Evolutionary conservation across 108 stramenopile genomes (phyloP).

Genomic region (Mediolabrus comicus): DNA sequence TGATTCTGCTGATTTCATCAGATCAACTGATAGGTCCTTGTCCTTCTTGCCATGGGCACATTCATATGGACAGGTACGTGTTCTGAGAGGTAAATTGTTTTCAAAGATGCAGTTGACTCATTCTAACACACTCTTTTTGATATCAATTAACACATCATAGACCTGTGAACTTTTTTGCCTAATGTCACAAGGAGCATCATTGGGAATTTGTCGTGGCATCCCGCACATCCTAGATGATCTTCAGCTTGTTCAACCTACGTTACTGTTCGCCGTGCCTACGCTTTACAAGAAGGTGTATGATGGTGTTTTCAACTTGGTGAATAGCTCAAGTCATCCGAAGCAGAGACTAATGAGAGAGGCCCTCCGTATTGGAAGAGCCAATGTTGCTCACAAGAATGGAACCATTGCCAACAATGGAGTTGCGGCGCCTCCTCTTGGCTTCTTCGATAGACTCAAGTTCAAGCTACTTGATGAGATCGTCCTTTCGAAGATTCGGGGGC

Average conservation of each 20-base stretch:
- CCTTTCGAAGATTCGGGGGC: slow-evolving; percentile 85
- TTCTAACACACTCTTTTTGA: background rate
- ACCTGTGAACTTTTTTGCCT: slow-evolving; percentile 85
- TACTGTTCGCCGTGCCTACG: slow-evolving; percentile 90
- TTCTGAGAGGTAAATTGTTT: background rate
- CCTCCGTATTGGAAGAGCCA: slow-evolving; percentile 60
- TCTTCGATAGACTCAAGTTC: slow-evolving; percentile 49
- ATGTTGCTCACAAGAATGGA: slow-evolving; percentile 50
- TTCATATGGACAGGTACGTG: slow-evolving; percentile 80
- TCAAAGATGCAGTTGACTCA: background rate
- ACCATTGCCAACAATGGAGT: slow-evolving; percentile 4
- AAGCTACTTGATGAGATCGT: slow-evolving; percentile 75
- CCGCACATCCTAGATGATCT: slow-evolving; percentile 79
- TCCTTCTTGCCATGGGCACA: slow-evolving; percentile 97
- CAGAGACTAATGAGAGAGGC: slow-evolving; percentile 72
- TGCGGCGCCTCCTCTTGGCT: slow-evolving; percentile 37
- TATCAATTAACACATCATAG: slow-evolving; percentile 25
- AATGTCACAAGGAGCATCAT: slow-evolving; percentile 85
- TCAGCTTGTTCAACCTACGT: slow-evolving; percentile 74
- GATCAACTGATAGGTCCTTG: slow-evolving; percentile 70
- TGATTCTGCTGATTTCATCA: slow-evolving; percentile 69
- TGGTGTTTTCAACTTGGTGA: slow-evolving; percentile 86
- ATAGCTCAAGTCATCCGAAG: slow-evolving; percentile 59
- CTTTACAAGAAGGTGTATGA: slow-evolving; percentile 95
- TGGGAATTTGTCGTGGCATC: slow-evolving; percentile 85